Evolutionary conservation across 768 basidiomycete genomes (phyloP), one percentile per base, ranked within the genome.

Genomic region (Sporobolomyces pararoseus): DNA sequence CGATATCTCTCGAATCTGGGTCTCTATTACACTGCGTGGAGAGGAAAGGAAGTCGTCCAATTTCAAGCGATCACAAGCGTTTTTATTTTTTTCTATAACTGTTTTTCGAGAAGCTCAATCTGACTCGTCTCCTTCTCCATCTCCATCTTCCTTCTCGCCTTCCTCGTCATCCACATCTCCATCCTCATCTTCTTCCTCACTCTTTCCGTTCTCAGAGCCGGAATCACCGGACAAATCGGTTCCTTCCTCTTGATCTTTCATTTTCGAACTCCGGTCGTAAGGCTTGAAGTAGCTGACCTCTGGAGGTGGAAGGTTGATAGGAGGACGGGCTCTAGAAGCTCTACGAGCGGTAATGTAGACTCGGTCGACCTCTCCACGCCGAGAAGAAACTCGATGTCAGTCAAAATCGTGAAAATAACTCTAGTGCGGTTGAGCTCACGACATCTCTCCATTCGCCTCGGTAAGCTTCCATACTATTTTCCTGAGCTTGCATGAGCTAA

Each of bases 321-420:
- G 53, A 54, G 53, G 53, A 12, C 31, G 27, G 9, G 31, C 32
- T 32, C 53, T 32, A 4, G 53, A 31, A 23, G 27, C 31, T 34
- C 35, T 54, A 21, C 53, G 53, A 37, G 53, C 53, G 34, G 14
- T 21, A 32, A 54, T 21, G 34, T 54, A 54, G 53, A 54, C 31
- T 10, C 53, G 53, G 17, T 37, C 17, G 34, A 54, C 23, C 53
- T 51, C 25, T 52, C 17, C 39, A 42, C 9, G 17, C 39, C 39
- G 31, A 9, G 31, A 52, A 21, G 51, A 4, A 12, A 47, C 6
- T 23, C 21, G 46, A 47, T 9, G 39, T 47, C 46, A 47, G 21
- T 47, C 12, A 14, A 47, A 13, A 7, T 7, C 23, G 7, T 47
- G 13, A 21, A 47, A 47, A 9, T 47, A 13, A 42, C 39, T 42